phyloP scores from a whole-genome alignment of 768 basidiomycete species.

The Mycena epipterygia region DNA sequence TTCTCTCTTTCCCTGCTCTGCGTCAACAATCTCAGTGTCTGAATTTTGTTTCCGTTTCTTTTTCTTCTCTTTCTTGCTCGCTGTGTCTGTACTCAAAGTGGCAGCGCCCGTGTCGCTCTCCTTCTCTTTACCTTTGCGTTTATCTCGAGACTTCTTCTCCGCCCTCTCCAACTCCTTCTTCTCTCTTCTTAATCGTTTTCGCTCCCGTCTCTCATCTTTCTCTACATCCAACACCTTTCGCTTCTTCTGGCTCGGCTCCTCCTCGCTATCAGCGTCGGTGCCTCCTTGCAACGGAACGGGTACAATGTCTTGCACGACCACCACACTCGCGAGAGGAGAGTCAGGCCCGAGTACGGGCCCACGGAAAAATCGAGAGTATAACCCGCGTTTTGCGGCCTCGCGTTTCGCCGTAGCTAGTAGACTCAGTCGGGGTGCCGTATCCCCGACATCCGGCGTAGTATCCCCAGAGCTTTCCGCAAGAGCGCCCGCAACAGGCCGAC shows the following conservation, averaged over 20 bases:
- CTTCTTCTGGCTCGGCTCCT: constrained; percentile 26
- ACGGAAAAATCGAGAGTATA: constrained; percentile 88
- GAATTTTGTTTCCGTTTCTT: constrained; percentile 32
- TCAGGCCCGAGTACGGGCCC: constrained; percentile 78
- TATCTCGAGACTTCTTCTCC: constrained; percentile 17
- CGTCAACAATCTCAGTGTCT: neutral
- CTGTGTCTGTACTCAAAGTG: neutral
- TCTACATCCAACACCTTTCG: constrained; percentile 34
- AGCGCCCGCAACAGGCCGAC: constrained; percentile 67
- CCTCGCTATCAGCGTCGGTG: neutral
- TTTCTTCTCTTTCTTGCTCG: constrained; percentile 35
- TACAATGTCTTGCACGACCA: neutral
- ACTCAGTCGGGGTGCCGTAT: constrained; percentile 54
- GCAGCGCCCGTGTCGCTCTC: neutral
- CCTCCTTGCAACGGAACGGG: constrained; percentile 1
- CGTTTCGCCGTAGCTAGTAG: constrained; percentile 78
- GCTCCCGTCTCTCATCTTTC: constrained; percentile 33
- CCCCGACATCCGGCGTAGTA: constrained; percentile 52
- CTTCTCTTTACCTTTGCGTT: constrained; percentile 7
- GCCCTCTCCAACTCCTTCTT: constrained; percentile 36
- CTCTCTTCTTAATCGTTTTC: constrained; percentile 35
- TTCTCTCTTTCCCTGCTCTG: constrained; percentile 10
- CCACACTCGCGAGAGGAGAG: constrained; percentile 9
- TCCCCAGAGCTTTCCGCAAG: constrained; percentile 62
- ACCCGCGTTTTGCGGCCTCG: constrained; percentile 78